Base-by-base conservation (phyloP, 1,139 yeast genomes). In the Eremothecium sinecaudum region DNA sequence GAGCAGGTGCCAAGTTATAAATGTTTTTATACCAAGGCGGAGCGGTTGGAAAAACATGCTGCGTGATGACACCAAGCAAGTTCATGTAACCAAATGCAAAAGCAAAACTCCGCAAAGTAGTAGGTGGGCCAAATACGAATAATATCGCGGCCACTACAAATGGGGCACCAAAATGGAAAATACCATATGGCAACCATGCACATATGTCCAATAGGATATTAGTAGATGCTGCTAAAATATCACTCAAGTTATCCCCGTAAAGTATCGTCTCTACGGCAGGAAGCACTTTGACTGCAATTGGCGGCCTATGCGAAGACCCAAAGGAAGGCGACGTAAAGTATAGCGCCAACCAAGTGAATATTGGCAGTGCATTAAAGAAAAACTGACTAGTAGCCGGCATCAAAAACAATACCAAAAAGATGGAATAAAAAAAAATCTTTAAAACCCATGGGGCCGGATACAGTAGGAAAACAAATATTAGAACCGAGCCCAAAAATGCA, bases 21-120 rank as follows among this genome's bases (percentile, higher is more conserved):
- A 78, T 61, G 44, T 74, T 75, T 56, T 86, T 86, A 58, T 92
- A 90, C 99, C 99, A 90, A 22, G 99, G 99, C 21, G 99, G 94
- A 40, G 98, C 96, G 33, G 94, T 84, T 3, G 98, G 97, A 58
- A 84, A 86, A 18, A 75, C 46, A 44, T 84, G 70, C 62, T 90
- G 98, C 39, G 73, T 71, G 31, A 76, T 54, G 16, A 90, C 97
- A 28, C 97, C 98, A 32, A 74, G 55, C 47, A 86, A 64, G 61
- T 87, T 90, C 92, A 90, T 81, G 64, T 82, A 87, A n/a, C 99
- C 99, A 62, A 90, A 86, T 6, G 96, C 92, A 66, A 86, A 83
- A 4, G 87, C 96, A 59, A 79, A 92, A 4, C 86, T 76, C 43
- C 94, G 75, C 34, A 90, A 64, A 7, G 86, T 68, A 5, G 87